Evolutionary conservation across 768 basidiomycete genomes (phyloP), one percentile per base, ranked within the genome.

Genomic region (Lactifluus pinguis): DNA sequence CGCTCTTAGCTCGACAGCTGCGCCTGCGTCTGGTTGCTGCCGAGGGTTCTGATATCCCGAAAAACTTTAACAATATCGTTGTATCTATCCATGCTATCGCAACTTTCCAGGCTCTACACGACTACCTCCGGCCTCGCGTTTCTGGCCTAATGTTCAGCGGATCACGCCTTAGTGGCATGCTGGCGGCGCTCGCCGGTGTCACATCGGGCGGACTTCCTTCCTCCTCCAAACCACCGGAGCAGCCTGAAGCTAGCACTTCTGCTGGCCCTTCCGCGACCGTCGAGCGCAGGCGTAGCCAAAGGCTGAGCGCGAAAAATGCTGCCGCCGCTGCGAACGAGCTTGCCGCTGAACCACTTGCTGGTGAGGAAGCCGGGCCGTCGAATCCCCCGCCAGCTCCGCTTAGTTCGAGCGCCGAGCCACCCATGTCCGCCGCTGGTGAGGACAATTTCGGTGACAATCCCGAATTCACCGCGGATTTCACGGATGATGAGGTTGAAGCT

Each of bases 51-150:
- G 93, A 94, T 65, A 82, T 95, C 21, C 95, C 97, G 17, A 84
- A 87, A 57, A 87, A 82, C 69, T 76, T 91, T 38, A 88, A 88
- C 68, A 94, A 92, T 66, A 90, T 98, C 69, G 91, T 93, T 42
- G 91, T 98, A 21, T 98, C 95, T 7, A 98, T 98, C 62, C 95
- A 98, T 70, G 95, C 95, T 6, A 97, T 98, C 63, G 95, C 97
- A 1, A 98, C 94, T 1, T 93, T 98, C 81, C 93, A 97, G 71
- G 94, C 95, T 1, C 80, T 98, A 34, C 92, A 97, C 68, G 95
- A 97, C 71, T 99, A 98, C 71, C 82, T 98, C 13, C 87, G 93
- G 1, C 95, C 95, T 29, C 83, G 92, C 4, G 86, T 97, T 36
- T 78, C 92, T 6, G 90, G 91, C 0, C 70, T 89, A 25, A 71